These are phyloP conservation scores for Pyrenophora teres DNA, from an alignment of 2,329 filamentous ascomycete genomes.

Conservation along the genomic window DNA sequence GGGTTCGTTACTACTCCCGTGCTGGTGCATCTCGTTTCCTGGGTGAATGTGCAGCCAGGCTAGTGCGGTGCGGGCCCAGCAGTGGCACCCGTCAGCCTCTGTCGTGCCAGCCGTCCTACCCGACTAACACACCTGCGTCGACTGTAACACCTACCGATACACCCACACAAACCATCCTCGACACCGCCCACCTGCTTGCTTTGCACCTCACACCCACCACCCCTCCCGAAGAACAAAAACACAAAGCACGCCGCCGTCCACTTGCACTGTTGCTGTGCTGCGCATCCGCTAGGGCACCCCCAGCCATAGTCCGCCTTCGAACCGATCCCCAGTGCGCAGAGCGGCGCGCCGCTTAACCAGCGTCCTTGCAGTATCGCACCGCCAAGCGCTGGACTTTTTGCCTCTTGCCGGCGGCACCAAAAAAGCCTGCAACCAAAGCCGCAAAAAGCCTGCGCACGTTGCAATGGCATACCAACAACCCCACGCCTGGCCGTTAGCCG, in stretches of 20 bases:
- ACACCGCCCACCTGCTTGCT: background rate
- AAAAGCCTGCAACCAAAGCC: background rate
- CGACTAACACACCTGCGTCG: conserved; percentile 10
- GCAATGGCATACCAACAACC: conserved; percentile 31
- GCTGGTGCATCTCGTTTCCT: conserved; percentile 8
- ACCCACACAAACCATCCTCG: too few species aligned
- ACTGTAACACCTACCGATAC: background rate
- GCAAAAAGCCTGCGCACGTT: background rate
- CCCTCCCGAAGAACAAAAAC: too few species aligned
- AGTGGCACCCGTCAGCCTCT: conserved; percentile 18
- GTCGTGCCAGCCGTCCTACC: conserved; percentile 19
- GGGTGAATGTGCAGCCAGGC: conserved; percentile 9
- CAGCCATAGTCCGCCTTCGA: conserved; percentile 10
- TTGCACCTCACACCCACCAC: too few species aligned
- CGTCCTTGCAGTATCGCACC: background rate
- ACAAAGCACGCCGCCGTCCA: background rate
- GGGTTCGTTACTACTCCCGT: conserved; percentile 4
- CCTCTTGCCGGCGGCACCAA: conserved; percentile 11
- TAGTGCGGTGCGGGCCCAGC: conserved; percentile 8
- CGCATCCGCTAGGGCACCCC: conserved; percentile 3
- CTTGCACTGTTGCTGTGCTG: background rate
- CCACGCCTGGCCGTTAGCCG: conserved; percentile 26
- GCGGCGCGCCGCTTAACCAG: conserved; percentile 18
- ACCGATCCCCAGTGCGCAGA: conserved; percentile 19
- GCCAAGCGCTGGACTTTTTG: conserved; percentile 9